A percentile compares a stretch with the other conserved stretches of the same genome.
Evolutionary conservation across 2,329 filamentous ascomycete species (phyloP).

Genomic region (Fusarium hainanense): DNA sequence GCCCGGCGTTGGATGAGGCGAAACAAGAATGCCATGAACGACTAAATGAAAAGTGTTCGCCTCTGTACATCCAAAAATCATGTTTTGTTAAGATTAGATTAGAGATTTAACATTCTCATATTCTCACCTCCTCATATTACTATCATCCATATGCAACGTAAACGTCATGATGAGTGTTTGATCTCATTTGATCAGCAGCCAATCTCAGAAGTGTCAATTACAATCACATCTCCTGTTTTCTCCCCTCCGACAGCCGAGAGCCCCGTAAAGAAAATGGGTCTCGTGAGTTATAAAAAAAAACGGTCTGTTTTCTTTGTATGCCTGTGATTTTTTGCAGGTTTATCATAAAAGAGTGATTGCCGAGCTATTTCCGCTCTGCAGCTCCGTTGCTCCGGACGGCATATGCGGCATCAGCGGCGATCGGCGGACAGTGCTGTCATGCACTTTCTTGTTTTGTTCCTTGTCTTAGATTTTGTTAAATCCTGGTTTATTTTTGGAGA

Average conservation of each 20-base stretch:
- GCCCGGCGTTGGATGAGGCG: slow-evolving; percentile 40
- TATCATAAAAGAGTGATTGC: slow-evolving; percentile 21
- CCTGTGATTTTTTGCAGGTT: background rate
- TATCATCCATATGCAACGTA: background rate
- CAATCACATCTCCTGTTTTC: slow-evolving; percentile 4
- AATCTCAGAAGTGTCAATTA: slow-evolving; percentile 21
- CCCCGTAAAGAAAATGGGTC: slow-evolving; percentile 1
- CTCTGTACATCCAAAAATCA: slow-evolving; percentile 23
- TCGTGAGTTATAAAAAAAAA: background rate
- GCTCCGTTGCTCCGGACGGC: slow-evolving; percentile 35
- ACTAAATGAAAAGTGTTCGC: slow-evolving; percentile 16
- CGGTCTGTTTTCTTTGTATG: background rate
- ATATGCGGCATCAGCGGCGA: slow-evolving; percentile 30
- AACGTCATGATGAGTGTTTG: slow-evolving; percentile 11
- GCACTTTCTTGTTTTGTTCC: background rate
- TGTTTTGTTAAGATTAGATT: slow-evolving; percentile 23
- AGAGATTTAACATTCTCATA: slow-evolving; percentile 18
- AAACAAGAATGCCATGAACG: slow-evolving; percentile 27
- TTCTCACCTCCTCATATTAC: background rate
- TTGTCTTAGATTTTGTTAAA: background rate
- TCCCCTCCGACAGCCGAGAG: slow-evolving; percentile 16
- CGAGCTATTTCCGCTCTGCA: slow-evolving; percentile 45
- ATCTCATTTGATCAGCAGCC: slow-evolving; percentile 7
- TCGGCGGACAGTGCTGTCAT: slow-evolving; percentile 19
- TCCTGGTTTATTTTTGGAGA: slow-evolving; percentile 9